These are phyloP conservation scores for Smittium culicis DNA, from an alignment of 371 early-diverging fungal genomes.

Conservation along the genomic window DNA sequence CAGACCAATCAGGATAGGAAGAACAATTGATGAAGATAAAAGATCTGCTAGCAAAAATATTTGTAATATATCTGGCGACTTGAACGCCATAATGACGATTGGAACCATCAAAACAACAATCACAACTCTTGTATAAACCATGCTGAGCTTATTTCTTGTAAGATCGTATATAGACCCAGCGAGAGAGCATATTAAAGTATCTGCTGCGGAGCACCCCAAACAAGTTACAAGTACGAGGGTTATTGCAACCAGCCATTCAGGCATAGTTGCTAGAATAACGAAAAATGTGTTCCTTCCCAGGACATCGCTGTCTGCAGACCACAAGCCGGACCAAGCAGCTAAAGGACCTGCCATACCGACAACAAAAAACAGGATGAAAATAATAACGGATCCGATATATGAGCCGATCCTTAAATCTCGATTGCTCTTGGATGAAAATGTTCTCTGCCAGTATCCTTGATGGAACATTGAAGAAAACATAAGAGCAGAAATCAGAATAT, in stretches of 20 bases:
- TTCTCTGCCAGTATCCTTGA: constrained; percentile 37
- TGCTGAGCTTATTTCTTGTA: constrained; percentile 20
- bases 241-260: constrained; percentile 30
- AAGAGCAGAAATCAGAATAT: constrained; percentile 31
- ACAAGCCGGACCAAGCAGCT: constrained; percentile 33
- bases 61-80: constrained; percentile 28
- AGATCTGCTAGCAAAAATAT: constrained; percentile 32
- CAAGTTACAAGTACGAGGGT: constrained; percentile 29
- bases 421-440: constrained; percentile 33
- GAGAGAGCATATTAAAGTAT: constrained; percentile 32
- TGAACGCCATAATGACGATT: constrained; percentile 24
- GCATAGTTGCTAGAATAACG: constrained; percentile 25
- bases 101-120: constrained; percentile 29
- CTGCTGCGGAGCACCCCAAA: constrained; percentile 33
- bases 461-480: constrained; percentile 32
- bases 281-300: constrained; percentile 34
- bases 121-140: constrained; percentile 22
- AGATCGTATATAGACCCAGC: constrained; percentile 32
- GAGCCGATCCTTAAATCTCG: constrained; percentile 27
- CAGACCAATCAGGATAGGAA: constrained; percentile 30
- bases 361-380: constrained; percentile 24
- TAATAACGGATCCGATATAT: constrained; percentile 26
- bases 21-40: constrained; percentile 28
- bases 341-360: constrained; percentile 32
- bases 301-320: constrained; percentile 25